These are phyloP conservation scores for Citrus maxima DNA, from an alignment of 345 rosid species.

Conservation along the genomic window DNA sequence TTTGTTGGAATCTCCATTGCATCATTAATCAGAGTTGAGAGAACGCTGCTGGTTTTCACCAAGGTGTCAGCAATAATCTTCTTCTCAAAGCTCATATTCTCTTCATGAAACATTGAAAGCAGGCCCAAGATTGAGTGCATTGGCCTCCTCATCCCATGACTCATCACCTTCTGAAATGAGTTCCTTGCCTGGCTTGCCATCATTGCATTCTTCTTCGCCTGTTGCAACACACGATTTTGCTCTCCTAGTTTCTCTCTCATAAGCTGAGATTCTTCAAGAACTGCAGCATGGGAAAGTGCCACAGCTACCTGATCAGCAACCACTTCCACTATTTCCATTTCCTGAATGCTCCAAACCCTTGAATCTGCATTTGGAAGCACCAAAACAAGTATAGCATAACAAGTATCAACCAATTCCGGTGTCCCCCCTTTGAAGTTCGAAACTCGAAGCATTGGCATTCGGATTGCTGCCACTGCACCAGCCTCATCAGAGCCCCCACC, in stretches of 20 bases:
- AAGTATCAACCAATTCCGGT: constrained; percentile 67
- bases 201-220: constrained; percentile 79
- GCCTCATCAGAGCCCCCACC: constrained; percentile 53
- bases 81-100: constrained; percentile 58
- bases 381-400: constrained; percentile 79
- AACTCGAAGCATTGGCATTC: constrained; percentile 88
- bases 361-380: constrained; percentile 58
- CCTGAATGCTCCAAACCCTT: constrained; percentile 62
- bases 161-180: constrained; percentile 95
- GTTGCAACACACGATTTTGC: constrained; percentile 72
- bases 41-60: constrained; percentile 65
- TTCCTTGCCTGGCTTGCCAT: constrained; percentile 93
- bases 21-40: constrained; percentile 74
- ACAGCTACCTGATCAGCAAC: constrained; percentile 99
- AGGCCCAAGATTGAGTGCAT: constrained; percentile 92
- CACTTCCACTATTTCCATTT: constrained; percentile 83
- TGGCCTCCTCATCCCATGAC: constrained; percentile 93
- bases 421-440: constrained; percentile 95
- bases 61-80: constrained; percentile 62
- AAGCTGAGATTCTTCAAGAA: constrained; percentile 86
- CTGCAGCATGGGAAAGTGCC: constrained; percentile 93
- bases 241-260: constrained; percentile 83
- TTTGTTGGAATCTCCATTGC: constrained; percentile 74
- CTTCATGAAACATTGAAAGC: constrained; percentile 71
- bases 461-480: constrained; percentile 81